These are phyloP conservation scores for Termitomyces sp. DNA, from an alignment of 768 basidiomycete species.

Conservation along the genomic window DNA sequence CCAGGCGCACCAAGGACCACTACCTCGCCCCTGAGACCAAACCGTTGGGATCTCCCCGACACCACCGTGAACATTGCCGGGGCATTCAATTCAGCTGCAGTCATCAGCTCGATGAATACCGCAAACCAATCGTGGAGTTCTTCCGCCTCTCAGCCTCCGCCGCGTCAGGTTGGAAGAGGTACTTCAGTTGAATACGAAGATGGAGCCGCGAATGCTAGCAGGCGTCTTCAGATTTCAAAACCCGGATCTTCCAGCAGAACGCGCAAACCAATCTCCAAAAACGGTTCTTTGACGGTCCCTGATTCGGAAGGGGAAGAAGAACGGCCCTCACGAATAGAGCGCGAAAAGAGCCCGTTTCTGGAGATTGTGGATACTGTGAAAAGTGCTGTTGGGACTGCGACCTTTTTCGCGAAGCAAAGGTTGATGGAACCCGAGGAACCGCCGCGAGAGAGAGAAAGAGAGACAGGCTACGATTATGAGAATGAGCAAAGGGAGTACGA, in stretches of 20 bases:
- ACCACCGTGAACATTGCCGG: constrained; percentile 85
- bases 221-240: constrained; percentile 61
- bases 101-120: constrained; percentile 41
- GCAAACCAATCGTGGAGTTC: constrained; percentile 71
- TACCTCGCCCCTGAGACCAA: constrained; percentile 52
- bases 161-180: constrained; percentile 48
- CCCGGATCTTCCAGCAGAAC: constrained; percentile 22
- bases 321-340: constrained; percentile 28
- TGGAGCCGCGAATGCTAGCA: constrained; percentile 38
- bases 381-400: constrained; percentile 49
- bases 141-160: constrained; percentile 44
- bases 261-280: constrained; percentile 53
- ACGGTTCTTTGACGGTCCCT: constrained; percentile 51
- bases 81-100: constrained; percentile 73
- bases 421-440: constrained; percentile 52
- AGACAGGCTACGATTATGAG: constrained; percentile 72
- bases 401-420: constrained; percentile 63
- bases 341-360: constrained; percentile 71
- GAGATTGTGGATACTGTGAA: constrained; percentile 54
- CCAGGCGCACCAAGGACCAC: constrained; percentile 40
- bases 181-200: constrained; percentile 81
- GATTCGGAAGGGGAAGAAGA: constrained; percentile 66
- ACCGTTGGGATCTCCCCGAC: constrained; percentile 73
- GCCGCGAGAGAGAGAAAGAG: constrained; percentile 27
- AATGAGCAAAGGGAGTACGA: constrained; percentile 70